Conservation (phyloP, 2,329 filamentous ascomycete genomes). For the Trichoderma polysporum region DNA sequence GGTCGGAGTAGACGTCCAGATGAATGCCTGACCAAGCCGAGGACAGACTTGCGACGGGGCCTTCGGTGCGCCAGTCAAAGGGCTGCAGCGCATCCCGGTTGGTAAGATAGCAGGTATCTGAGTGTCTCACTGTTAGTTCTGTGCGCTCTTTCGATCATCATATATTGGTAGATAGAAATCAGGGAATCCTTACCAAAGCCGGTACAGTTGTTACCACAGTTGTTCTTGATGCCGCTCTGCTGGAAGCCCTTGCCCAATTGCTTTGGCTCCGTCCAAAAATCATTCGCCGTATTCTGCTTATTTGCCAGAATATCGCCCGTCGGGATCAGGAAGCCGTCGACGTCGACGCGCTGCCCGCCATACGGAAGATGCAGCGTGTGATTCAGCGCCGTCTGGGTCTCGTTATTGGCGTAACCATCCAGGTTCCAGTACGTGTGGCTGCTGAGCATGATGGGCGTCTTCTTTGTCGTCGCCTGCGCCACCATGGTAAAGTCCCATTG, state of each 20-base stretch:
- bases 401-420: slow-evolving; percentile 73
- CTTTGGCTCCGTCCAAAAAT: slow-evolving; percentile 82
- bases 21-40: slow-evolving; percentile 79
- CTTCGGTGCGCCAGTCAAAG: slow-evolving; percentile 62
- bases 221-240: slow-evolving; percentile 61
- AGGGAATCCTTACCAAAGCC: slow-evolving; percentile 67
- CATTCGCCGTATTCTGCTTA: slow-evolving; percentile 65
- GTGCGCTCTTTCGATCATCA: neutral
- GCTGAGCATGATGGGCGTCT: slow-evolving; percentile 80
- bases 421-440: slow-evolving; percentile 79
- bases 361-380: slow-evolving; percentile 74
- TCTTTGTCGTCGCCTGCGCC: slow-evolving; percentile 68
- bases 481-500: slow-evolving; percentile 74
- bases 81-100: slow-evolving; percentile 58
- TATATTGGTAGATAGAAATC: neutral
- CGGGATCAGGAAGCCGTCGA: slow-evolving; percentile 71
- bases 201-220: slow-evolving; percentile 79
- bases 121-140: neutral
- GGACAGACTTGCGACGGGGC: slow-evolving; percentile 65
- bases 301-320: slow-evolving; percentile 75
- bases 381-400: slow-evolving; percentile 64
- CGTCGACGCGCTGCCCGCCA: slow-evolving; percentile 65
- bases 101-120: slow-evolving; percentile 68
- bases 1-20: slow-evolving; percentile 78
- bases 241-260: slow-evolving; percentile 70